Evolutionary conservation across 1,284 basidiomycete species (phyloP), one percentile per base, ranked within the genome.

Genomic region (Microbotryum violaceum): DNA sequence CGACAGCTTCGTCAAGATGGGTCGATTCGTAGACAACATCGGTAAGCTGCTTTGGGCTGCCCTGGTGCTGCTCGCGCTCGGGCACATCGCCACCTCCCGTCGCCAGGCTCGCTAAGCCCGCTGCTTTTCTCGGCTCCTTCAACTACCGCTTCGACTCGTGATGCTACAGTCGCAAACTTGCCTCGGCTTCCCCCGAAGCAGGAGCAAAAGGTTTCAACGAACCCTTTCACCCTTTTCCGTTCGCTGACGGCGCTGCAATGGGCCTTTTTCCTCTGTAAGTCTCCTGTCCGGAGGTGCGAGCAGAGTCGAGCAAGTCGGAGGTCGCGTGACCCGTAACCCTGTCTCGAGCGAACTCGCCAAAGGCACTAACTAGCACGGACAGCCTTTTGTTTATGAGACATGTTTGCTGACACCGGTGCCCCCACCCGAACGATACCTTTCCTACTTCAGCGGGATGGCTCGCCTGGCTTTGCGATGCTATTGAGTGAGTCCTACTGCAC

Each of bases 401-500:
- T 1, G 37, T 42, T 6, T 42, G 6, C 37, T 42, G 37, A 42
- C 14, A 42, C 1, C 37, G 37, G 14, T 25, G 72, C 80, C 20
- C 75, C 74, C 4, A 78, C 76, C 72, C 74, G 80, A 62, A 81
- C 80, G 79, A 72, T 77, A 3, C 75, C 79, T 57, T 82, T 82
- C 74, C 74, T 77, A 77, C 70, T 76, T 76, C 46, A 77, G 79
- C 77, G 76, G 61, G 69, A 7, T 81, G 83, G 69, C 82, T 86
- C 71, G 79, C 80, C 25, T 85, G 85, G 84, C 84, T 75, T 20
- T 77, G 74, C 31, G 72, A 72, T 31, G 71, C 66, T 1, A 50
- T 61, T 33, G 66, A 60, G 54, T 59, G 25, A 25, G 61, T 52
- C 9, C n/a, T 12, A 6, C 18, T 57, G 86, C 70, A 87, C 31